Evolutionary conservation across 306 rosid genomes (phyloP).

Genomic region (Quercus rubra): DNA sequence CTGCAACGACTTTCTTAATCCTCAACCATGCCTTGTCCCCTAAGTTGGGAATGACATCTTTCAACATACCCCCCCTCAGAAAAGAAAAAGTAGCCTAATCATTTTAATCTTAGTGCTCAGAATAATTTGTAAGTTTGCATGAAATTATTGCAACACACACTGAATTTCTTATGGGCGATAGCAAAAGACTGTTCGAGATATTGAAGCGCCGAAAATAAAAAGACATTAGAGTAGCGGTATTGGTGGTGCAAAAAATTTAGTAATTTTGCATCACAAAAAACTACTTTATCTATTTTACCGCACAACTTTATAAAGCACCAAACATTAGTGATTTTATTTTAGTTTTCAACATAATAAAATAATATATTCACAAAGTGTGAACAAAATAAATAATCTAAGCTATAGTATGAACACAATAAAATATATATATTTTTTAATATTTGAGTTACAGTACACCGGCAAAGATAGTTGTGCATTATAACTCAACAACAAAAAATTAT

Average conservation of each 20-base stretch:
- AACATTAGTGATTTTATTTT: too few relatives aligned
- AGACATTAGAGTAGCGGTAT: background rate
- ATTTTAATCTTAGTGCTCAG: slow-evolving; percentile 44
- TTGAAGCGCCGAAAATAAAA: slow-evolving; percentile 12
- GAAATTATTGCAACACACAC: slow-evolving; percentile 24
- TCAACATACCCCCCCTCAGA: slow-evolving; percentile 33
- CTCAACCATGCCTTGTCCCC: slow-evolving; percentile 54
- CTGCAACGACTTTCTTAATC: slow-evolving; percentile 22
- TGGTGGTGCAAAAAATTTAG: too few relatives aligned
- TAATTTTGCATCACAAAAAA: too few relatives aligned
- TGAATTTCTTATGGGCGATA: slow-evolving; percentile 10
- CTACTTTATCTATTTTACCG: too few relatives aligned
- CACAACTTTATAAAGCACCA: fast-evolving
- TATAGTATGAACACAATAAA: too few relatives aligned
- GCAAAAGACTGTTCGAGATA: slow-evolving; percentile 4
- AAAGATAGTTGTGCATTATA: too few relatives aligned
- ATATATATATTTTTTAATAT: too few relatives aligned
- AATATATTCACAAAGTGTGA: too few relatives aligned
- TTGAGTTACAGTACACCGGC: too few relatives aligned
- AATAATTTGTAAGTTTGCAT: slow-evolving; percentile 32
- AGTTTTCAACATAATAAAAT: too few relatives aligned
- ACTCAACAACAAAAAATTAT: too few relatives aligned
- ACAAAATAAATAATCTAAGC: too few relatives aligned
- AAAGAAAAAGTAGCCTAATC: slow-evolving; percentile 44
- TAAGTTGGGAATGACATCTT: slow-evolving; percentile 43